A percentile compares a stretch with the other conserved stretches of the same genome.
Conservation (phyloP, 495 filamentous ascomycete species). For the Daldinia grandis region DNA sequence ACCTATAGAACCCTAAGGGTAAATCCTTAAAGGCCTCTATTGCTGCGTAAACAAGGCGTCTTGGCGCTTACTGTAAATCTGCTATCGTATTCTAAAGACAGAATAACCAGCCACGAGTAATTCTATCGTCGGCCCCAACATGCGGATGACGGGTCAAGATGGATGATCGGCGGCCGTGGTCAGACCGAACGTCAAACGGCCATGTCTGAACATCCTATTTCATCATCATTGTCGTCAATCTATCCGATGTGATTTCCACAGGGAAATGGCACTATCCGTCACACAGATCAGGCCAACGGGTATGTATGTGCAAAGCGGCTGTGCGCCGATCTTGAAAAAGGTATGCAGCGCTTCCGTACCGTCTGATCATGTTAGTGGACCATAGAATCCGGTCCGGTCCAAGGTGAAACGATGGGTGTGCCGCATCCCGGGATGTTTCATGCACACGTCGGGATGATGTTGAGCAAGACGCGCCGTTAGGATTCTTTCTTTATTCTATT, state of each 20-base stretch:
- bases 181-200: constrained; percentile 20
- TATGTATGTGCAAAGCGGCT: constrained; percentile 13
- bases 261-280: constrained; percentile 13
- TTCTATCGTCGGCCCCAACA: constrained; percentile 11
- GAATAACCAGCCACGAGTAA: background rate
- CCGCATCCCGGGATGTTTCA: constrained; percentile 42
- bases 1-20: background rate
- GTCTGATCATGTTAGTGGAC: constrained; percentile 37
- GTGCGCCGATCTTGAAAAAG: constrained; percentile 31
- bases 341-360: constrained; percentile 36
- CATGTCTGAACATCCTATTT: constrained; percentile 17
- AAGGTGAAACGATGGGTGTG: constrained; percentile 40
- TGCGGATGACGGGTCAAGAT: constrained; percentile 18
- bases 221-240: constrained; percentile 14
- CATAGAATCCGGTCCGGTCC: constrained; percentile 35
- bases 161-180: constrained; percentile 27
- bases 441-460: constrained; percentile 20
- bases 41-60: background rate
- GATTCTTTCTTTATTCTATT: constrained; percentile 11
- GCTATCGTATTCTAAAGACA: background rate
- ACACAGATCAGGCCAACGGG: constrained; percentile 34
- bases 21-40: background rate
- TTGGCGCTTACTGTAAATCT: constrained; percentile 19
- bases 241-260: constrained; percentile 36
- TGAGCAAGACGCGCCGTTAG: background rate